Base-by-base conservation (phyloP, 2,329 filamentous ascomycete genomes). In the Aspergillus sp. region DNA sequence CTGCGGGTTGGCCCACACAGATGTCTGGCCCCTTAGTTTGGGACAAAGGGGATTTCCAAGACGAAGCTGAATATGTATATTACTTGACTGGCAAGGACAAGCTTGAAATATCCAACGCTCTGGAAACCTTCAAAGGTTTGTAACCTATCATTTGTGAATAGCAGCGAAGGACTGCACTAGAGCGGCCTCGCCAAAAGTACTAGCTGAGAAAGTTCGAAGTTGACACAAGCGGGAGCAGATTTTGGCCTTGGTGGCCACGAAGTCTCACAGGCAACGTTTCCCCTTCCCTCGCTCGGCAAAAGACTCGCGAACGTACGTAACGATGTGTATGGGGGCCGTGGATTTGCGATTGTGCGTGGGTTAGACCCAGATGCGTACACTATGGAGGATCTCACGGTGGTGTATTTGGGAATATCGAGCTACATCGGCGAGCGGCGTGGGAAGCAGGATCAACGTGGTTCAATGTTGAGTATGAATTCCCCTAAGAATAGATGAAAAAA, bases 361-460 rank as follows among this genome's bases (percentile, higher is more conserved):
- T 49, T 58, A 15, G 47, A 58, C 40, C 56, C 56, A 19, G 51
- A 58, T 22, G 56, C 46, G 41, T 58, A 58, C 47, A 15, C 37
- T 9, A 41, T 58, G 46, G 56, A 58, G 19, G 56, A 58, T n/a
- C 56, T 58, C 46, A 58, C 56, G 13, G 51, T 54, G 40, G 51
- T 58, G 47, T 58, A 58, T 17, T 12, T 58, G 46, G 56, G 56
- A 24, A 58, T 58, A 30, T 58, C 56, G 30, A 58, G 56, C 46
- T 58, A 58, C 46, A 51, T 58, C 45, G 56, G 56, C 40, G 56
- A 54, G 33, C 27, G 56, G 41, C 56, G 56, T 22, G 56, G 56
- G 15, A 58, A 58, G 19, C 56, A 58, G 17, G 56, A 58, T 27
- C 56, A 58, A 33, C 51, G 56, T 8, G 56, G 56, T 41, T 58